A percentile compares a stretch with the other conserved stretches of the same genome.
phyloP scores from a whole-genome alignment of 768 basidiomycete species.

The Terana coerulea region DNA sequence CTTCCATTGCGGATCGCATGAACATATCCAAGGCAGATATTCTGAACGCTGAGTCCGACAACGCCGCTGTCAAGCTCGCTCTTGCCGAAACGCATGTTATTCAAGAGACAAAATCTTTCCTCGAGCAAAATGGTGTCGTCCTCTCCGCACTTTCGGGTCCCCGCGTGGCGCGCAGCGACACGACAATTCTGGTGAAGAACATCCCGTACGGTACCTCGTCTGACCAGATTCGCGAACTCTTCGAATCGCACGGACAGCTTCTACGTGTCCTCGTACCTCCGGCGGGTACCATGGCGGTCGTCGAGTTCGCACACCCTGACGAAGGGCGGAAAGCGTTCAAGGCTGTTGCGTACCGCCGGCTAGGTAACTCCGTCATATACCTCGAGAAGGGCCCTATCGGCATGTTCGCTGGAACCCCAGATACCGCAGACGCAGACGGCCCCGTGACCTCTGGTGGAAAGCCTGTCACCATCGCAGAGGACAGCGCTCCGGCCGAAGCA shows the following conservation, averaged over 20 bases:
- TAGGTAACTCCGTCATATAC: constrained; percentile 89
- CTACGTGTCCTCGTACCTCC: constrained; percentile 80
- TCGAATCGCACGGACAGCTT: constrained; percentile 71
- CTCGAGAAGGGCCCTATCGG: constrained; percentile 88
- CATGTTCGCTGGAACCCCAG: constrained; percentile 50
- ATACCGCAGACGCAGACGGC: constrained; percentile 1
- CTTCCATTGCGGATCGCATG: constrained; percentile 87
- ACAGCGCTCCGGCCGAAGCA: constrained; percentile 36
- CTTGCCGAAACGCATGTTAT: constrained; percentile 96
- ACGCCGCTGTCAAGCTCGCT: constrained; percentile 90
- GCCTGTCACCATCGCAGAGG: constrained; percentile 38
- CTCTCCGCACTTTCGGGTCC: constrained; percentile 50
- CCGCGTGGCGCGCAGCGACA: constrained; percentile 57
- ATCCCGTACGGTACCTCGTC: constrained; percentile 87
- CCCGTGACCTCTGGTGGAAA: constrained; percentile 22
- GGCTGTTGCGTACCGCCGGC: constrained; percentile 78
- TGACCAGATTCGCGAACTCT: constrained; percentile 74
- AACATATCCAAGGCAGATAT: constrained; percentile 84
- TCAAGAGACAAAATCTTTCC: constrained; percentile 87
- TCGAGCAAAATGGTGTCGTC: constrained; percentile 73
- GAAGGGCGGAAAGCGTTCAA: constrained; percentile 77
- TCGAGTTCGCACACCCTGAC: constrained; percentile 72
- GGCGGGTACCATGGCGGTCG: constrained; percentile 88
- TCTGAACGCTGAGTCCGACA: constrained; percentile 76
- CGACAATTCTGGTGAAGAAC: constrained; percentile 90